These are phyloP conservation scores for Diaporthe destruens DNA, from an alignment of 2,329 filamentous ascomycete species.

Conservation along the genomic window DNA sequence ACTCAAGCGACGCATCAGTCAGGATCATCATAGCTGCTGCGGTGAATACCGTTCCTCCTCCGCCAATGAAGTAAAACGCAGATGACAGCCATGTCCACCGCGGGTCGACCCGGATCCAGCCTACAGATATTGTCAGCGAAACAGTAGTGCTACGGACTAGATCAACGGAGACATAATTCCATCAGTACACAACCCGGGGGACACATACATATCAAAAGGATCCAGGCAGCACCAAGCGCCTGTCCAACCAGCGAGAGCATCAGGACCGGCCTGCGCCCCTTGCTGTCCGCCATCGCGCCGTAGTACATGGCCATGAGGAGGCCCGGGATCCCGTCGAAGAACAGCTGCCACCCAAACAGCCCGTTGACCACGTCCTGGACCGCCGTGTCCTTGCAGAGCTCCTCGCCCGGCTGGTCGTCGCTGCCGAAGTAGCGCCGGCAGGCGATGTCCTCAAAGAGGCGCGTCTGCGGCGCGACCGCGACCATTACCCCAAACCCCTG, in stretches of 20 bases:
- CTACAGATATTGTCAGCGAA: background rate
- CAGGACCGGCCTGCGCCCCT: slow-evolving; percentile 7
- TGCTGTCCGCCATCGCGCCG: slow-evolving; percentile 13
- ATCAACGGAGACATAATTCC: background rate
- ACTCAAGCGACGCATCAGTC: slow-evolving; percentile 13
- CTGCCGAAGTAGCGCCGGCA: slow-evolving; percentile 13
- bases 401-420: background rate
- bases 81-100: slow-evolving; percentile 18
- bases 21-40: slow-evolving; percentile 20
- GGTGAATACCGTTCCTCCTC: background rate
- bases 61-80: slow-evolving; percentile 8
- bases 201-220: slow-evolving; percentile 13
- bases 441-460: slow-evolving; percentile 12
- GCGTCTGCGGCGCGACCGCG: slow-evolving; percentile 16
- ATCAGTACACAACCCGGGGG: too few relatives aligned
- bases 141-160: too few relatives aligned
- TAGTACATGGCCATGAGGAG: slow-evolving; percentile 15
- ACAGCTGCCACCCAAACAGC: slow-evolving; percentile 23
- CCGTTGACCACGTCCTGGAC: slow-evolving; percentile 14
- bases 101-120: background rate
- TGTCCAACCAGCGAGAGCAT: slow-evolving; percentile 8
- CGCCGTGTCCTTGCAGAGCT: slow-evolving; percentile 3
- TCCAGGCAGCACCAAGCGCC: slow-evolving; percentile 13
- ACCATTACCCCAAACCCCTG: slow-evolving; percentile 7
- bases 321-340: slow-evolving; percentile 16